Base-by-base conservation (phyloP, 441 rosid species). In the Euphorbia schlechtendalii region DNA sequence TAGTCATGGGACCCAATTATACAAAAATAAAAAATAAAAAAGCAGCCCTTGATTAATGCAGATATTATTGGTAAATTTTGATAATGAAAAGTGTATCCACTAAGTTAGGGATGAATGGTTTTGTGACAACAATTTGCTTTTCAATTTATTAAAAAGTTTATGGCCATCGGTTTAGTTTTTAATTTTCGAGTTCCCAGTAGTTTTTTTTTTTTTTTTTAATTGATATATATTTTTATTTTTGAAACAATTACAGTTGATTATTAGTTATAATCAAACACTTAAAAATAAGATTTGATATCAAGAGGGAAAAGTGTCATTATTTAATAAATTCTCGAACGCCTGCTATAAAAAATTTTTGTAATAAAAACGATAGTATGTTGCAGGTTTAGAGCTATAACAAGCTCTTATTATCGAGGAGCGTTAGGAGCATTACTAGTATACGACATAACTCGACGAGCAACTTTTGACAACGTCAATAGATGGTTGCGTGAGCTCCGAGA, bases 371-470 rank as follows among this genome's bases (percentile, higher is more conserved):
- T 11, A 38, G 38, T 41, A 9, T 3, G 13, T 38, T 49, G 25
- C 75, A 92, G 98, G 76, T 92, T 87, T 68, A 78, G 96, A 69
- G 98, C 98, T 41, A 92, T 92, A 4, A 92, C 96, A 10, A 89
- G 93, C 63, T 92, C 98, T 1, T 92, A 92, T 70, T 92, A 92
- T 65, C 79, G 98, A 0, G 98, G 98, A 69, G 98, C 96, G 3
- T 75, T 92, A 3, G 96, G 98, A 0, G 96, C 98, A 3, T 56
- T 92, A 5, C 80, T 92, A 0, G 92, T 86, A 2, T 89, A 92
- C 60, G 96, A 92, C 81, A 85, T 86, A 61, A 87, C 93, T 0
- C 67, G 98, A 14, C 69, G 86, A 68, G 52, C 73, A 58, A 89
- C 96, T 0, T 92, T 89, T 15, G 73, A 69, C 0, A 86, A 79